Evolutionary conservation across 768 basidiomycete species (phyloP), one percentile per base, ranked within the genome.

Genomic region (Auriscalpium vulgare): DNA sequence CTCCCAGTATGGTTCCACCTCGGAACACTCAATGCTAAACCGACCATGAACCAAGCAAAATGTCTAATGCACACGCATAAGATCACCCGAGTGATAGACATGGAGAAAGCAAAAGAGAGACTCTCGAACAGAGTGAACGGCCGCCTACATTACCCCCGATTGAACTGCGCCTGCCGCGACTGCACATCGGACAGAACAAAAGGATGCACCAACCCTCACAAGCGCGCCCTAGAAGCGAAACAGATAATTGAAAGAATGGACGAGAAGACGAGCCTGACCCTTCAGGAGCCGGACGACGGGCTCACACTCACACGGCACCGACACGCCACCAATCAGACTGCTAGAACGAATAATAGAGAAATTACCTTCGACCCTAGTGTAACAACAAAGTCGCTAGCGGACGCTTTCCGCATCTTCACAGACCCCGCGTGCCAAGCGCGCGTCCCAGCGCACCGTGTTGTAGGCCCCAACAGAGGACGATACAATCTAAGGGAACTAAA

Each of bases 1-100:
- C 54, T 65, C 0, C 64, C 62, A 0, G 57, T 57, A 0, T 66
- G 63, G 63, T 47, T 8, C 23, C 65, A 65, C 40, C 4, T 61
- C 5, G 49, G 50, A 1, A 45, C 55, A 2, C 43, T 16, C 23
- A 53, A 13, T 10, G 51, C 11, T 17, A n/a, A 9, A 13, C n/a
- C n/a, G n/a, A n/a, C 14, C 10, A 37, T 4, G 29, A 23, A 10
- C 9, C 37, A 13, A 37, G n/a, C 19, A 4, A 3, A 47, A 2
- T 63, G 61, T 37, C 62, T 59, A 8, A 21, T 37, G 11, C 37
- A 37, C 4, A 55, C 37, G 19, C 59, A 65, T 19, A 34, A 50
- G 1, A 45, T 19, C 6, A n/a, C 13, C 23, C 37, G 48, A 19
- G 21, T 47, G 19, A 10, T 14, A 37, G n/a, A 56, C 35, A 3